Evolutionary conservation across 345 rosid genomes (phyloP).

Genomic region (Salix arbutifolia): DNA sequence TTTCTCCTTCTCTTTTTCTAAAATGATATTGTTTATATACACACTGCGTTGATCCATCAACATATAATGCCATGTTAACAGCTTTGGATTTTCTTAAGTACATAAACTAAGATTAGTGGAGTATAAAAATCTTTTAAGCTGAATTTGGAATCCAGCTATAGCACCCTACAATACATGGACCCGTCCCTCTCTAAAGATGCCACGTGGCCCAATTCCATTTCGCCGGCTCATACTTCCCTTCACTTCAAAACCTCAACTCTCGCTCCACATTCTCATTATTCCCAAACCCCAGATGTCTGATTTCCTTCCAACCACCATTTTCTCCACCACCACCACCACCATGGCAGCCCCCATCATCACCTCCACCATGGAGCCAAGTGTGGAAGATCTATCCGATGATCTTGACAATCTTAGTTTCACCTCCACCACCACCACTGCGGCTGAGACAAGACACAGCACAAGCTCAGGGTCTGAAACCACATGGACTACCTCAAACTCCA

Average conservation of each 20-base stretch:
- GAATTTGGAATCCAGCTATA: conserved; percentile 5
- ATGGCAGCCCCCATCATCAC: neutral
- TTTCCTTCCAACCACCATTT: neutral
- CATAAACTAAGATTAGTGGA: neutral
- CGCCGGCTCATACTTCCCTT: conserved; percentile 35
- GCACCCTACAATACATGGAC: conserved; percentile 18
- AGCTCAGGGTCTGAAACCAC: conserved; percentile 42
- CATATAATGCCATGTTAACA: no score
- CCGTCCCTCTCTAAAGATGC: conserved; percentile 16
- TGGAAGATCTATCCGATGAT: conserved; percentile 34
- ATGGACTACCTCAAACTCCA: conserved; percentile 20
- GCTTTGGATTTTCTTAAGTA: neutral
- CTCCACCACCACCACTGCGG: conserved; percentile 27
- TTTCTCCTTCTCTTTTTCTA: no score
- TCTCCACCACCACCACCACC: neutral
- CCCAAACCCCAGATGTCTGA: neutral
- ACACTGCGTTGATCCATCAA: no score
- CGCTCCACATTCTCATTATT: neutral
- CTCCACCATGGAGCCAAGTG: conserved; percentile 23
- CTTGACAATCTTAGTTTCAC: conserved; percentile 38
- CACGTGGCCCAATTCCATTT: conserved; percentile 34
- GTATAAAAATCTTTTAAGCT: neutral
- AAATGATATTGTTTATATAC: no score
- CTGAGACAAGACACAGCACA: conserved; percentile 30
- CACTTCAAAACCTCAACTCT: conserved; percentile 10